Base-by-base conservation (phyloP, 176 grass and related monocot species). In the Phragmites australis region DNA sequence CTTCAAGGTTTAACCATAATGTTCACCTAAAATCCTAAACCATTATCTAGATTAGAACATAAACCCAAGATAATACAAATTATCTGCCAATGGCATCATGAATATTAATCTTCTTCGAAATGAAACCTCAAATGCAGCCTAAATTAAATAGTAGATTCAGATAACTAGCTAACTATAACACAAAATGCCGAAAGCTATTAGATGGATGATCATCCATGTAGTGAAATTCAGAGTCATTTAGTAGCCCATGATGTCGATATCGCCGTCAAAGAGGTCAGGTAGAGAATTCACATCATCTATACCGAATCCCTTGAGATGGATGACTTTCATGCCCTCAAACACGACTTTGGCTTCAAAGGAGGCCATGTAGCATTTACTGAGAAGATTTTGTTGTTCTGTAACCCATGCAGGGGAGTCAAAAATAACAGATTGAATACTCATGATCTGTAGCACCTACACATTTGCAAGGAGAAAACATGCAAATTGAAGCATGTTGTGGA, bases 391-490 rank as follows among this genome's bases (percentile, higher is more conserved):
- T 14, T 86, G 76, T 16, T 37, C n/a, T 14, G 39, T 54, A 60
- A 61, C 45, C 53, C 74, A 84, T 61, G 25, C 42, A 15, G 41
- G 53, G 44, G 34, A 1, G 64, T 22, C 2, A 0, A 37, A 55
- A 47, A 46, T n/a, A 39, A 16, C 41, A 63, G 58, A 86, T 61
- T 66, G 58, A 74, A 86, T 80, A 76, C 52, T 80, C 84, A 86
- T 73, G 59, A 25, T 56, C 25, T 86, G 76, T 27, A 86, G 84
- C 48, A 74, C 84, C 29, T 80, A 57, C 4, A 68, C 76, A 25
- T 63, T 86, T 8, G 48, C 68, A 74, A 86, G 84, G 58, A 86
- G 26, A 65, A 86, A 86, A 46, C 68, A 56, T 55, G 60, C 48
- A 86, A 80, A 80, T 22, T 80, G 47, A 55, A 80, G 68, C 76